Base-by-base conservation (phyloP, 768 basidiomycete species). In the Psilocybe cyanescens region DNA sequence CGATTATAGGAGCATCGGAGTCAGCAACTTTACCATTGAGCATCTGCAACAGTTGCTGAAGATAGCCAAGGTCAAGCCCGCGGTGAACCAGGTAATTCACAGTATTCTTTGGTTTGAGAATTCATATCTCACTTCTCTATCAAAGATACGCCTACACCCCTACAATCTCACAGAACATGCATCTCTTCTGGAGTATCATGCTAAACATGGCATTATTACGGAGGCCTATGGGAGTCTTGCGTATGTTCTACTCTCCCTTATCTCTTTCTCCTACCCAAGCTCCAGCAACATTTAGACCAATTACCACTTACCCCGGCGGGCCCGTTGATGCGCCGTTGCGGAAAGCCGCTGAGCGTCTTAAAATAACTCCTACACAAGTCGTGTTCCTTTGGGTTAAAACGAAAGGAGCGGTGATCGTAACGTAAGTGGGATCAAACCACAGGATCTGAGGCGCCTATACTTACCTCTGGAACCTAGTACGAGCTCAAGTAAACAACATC, bases 151-250 rank as follows among this genome's bases (percentile, higher is more conserved):
- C 12, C 74, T 92, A 9, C 88, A 92, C 65, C 90, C 90, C 1
- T 93, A 93, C 72, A 86, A 90, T 44, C 83, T 83, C 66, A 72
- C 75, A 3, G 65, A 76, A 29, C 85, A 87, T 65, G 79, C 76
- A 1, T 79, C 84, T 0, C 76, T 88, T 31, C 74, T 93, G 29
- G 84, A 84, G 37, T 91, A 78, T 66, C 82, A 83, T 47, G 76
- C 79, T 14, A 71, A 78, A 64, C 76, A 92, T 58, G 81, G 79
- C 14, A 90, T 94, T 53, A 79, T 86, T 24, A 84, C 85, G 46
- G 91, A 92, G 71, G 90, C 86, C 0, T 93, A 93, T 74, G 86
- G 88, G 57, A 74, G 83, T 17, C 78, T 94, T 46, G 82, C 78
- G 88, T 89, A 59, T 28, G 84, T 67, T 33, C 45, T 29, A 31